Evolutionary conservation across 2,329 filamentous ascomycete species (phyloP).

Genomic region (Hymenoscyphus fructigenus): DNA sequence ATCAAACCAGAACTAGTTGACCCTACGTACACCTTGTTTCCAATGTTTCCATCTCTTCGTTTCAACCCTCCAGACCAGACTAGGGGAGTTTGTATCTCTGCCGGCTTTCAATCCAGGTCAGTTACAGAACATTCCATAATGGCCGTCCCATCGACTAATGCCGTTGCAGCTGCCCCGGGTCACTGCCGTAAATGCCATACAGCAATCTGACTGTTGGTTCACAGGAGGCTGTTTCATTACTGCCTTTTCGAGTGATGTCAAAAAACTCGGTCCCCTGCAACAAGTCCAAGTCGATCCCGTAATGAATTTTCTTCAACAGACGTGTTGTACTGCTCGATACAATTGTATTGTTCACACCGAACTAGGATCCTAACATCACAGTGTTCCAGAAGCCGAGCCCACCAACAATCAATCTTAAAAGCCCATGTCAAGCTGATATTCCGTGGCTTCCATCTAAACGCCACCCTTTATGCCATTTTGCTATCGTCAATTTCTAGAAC

Average conservation of each 20-base stretch:
- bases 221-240: not conserved
- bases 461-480: constrained; percentile 13
- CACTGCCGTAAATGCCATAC: not conserved
- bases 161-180: not conserved
- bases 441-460: constrained; percentile 8
- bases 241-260: not conserved
- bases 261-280: not conserved
- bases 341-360: not conserved
- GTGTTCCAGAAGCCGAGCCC: constrained; percentile 16
- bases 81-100: not conserved
- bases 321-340: not conserved
- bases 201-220: not conserved
- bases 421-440: constrained; percentile 2
- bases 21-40: not conserved
- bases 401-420: constrained; percentile 11
- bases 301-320: not conserved
- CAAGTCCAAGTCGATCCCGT: not conserved
- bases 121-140: constrained; percentile 1
- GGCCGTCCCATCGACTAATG: not conserved
- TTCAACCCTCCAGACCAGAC: not conserved
- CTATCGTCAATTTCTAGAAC: constrained; percentile 8
- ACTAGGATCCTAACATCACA: constrained; percentile 8
- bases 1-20: not conserved
- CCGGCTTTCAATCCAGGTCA: not conserved
- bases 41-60: not conserved